phyloP scores from a whole-genome alignment of 2,329 filamentous ascomycete genomes.

The Boeremia lycopersici region DNA sequence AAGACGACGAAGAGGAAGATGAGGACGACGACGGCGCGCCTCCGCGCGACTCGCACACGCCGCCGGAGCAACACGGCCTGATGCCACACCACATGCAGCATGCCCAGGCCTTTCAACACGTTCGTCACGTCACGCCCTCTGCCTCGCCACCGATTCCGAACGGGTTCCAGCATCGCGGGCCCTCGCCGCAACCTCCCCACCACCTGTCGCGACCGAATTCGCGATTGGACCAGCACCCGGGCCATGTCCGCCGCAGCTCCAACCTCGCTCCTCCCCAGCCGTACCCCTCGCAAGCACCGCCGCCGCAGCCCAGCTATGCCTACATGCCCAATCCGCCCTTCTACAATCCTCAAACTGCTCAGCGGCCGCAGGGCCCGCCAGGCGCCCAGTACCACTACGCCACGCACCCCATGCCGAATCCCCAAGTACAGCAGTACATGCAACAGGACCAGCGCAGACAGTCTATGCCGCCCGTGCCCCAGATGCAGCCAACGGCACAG shows the following conservation, averaged over 20 bases:
- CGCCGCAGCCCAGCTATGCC: constrained; percentile 71
- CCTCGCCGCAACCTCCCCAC: constrained; percentile 77
- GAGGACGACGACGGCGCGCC: constrained; percentile 75
- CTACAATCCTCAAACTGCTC: constrained; percentile 71
- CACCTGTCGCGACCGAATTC: constrained; percentile 57
- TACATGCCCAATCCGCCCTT: constrained; percentile 87
- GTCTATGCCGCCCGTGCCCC: constrained; percentile 73
- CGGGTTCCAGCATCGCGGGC: constrained; percentile 71
- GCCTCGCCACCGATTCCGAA: constrained; percentile 88
- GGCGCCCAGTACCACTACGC: constrained; percentile 53
- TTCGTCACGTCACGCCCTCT: constrained; percentile 81
- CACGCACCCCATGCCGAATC: constrained; percentile 50
- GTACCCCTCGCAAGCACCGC: constrained; percentile 66
- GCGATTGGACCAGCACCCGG: constrained; percentile 76
- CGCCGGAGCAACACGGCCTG: constrained; percentile 65
- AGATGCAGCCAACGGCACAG: constrained; percentile 53
- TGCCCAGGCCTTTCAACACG: constrained; percentile 74
- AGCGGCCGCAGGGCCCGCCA: constrained; percentile 46
- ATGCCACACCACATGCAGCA: constrained; percentile 55
- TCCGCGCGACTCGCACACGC: constrained; percentile 68
- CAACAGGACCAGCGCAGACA: constrained; percentile 77
- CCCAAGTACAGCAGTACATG: constrained; percentile 69
- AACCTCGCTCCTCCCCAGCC: constrained; percentile 71
- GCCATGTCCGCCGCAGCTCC: constrained; percentile 74
- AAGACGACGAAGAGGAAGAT: constrained; percentile 78